These are phyloP conservation scores for Linum usitatissimum DNA, from an alignment of 345 rosid genomes.

Conservation along the genomic window DNA sequence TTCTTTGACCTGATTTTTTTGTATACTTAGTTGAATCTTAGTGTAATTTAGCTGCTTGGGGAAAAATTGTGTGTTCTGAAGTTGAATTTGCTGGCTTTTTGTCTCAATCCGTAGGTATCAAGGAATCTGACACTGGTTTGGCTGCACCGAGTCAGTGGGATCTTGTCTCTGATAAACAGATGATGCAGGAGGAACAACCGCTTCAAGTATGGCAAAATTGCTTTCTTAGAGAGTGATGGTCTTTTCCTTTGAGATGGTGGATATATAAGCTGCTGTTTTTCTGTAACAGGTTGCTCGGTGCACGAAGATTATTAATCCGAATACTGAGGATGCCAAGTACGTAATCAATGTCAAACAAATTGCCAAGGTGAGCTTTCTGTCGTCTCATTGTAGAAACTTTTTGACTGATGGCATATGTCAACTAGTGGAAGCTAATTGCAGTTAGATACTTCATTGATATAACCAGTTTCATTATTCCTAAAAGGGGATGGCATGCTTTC, in stretches of 20 bases:
- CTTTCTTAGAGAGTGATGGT: background rate
- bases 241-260: background rate
- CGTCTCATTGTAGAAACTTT: background rate
- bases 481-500: background rate
- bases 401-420: background rate
- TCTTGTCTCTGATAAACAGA: slow-evolving; percentile 95
- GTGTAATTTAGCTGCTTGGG: background rate
- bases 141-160: slow-evolving; percentile 99
- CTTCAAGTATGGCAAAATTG: slow-evolving; percentile 36
- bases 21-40: background rate
- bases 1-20: background rate
- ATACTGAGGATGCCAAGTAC: slow-evolving; percentile 92
- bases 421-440: background rate
- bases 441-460: background rate
- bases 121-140: slow-evolving; percentile 94
- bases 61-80: background rate
- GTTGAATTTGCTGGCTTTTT: background rate
- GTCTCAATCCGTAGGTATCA: slow-evolving; percentile 42
- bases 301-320: slow-evolving; percentile 90
- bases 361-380: slow-evolving; percentile 53
- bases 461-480: background rate
- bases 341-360: slow-evolving; percentile 95
- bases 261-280: background rate
- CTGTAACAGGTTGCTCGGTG: slow-evolving; percentile 74
- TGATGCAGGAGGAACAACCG: slow-evolving; percentile 99